Evolutionary conservation across 2,329 filamentous ascomycete species (phyloP).

Genomic region (Aspergillus sp.): DNA sequence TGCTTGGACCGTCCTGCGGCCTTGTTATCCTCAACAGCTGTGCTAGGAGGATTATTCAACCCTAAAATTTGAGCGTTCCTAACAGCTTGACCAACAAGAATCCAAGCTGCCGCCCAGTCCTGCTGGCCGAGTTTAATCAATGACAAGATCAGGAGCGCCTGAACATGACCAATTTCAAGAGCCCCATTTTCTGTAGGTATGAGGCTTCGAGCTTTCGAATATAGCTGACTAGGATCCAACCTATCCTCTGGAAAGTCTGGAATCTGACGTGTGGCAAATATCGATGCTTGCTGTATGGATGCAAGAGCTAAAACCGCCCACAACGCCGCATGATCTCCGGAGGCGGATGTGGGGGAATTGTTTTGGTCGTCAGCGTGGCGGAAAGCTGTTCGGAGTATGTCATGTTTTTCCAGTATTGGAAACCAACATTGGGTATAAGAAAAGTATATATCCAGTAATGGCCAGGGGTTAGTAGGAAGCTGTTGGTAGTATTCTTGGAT

Average conservation of each 20-base stretch:
- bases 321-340: constrained; percentile 55
- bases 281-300: constrained; percentile 52
- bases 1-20: constrained; percentile 37
- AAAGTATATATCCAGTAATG: constrained; percentile 70
- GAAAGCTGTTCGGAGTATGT: constrained; percentile 55
- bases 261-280: constrained; percentile 22
- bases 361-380: constrained; percentile 30
- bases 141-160: constrained; percentile 59
- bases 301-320: constrained; percentile 62
- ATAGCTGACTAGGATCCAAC: constrained; percentile 42
- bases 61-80: constrained; percentile 43
- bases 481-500: constrained; percentile 37
- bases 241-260: constrained; percentile 15
- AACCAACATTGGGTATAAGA: constrained; percentile 76
- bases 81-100: constrained; percentile 64
- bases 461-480: constrained; percentile 51
- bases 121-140: constrained; percentile 63
- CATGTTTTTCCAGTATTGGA: constrained; percentile 68
- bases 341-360: constrained; percentile 31
- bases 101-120: constrained; percentile 60
- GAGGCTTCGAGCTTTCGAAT: constrained; percentile 35
- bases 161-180: constrained; percentile 53
- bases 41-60: constrained; percentile 43
- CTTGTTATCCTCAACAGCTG: constrained; percentile 43
- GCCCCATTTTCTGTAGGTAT: constrained; percentile 52